Evolutionary conservation across 164 flowering plant species (phyloP), one percentile per base, ranked within the genome.

Genomic region (Stephania japonica): DNA sequence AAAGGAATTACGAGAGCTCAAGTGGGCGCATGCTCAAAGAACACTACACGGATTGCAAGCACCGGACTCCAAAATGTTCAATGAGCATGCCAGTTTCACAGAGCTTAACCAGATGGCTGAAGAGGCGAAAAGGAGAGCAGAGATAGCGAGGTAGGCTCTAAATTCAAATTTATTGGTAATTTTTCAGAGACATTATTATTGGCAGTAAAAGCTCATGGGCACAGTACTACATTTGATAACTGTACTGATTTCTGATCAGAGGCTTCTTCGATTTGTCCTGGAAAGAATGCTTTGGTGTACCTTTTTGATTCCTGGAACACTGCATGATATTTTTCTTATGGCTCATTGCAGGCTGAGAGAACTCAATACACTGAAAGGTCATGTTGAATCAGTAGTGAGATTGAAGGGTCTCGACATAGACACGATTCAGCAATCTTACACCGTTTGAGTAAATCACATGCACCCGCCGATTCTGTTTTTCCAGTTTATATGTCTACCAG

Each of bases 91-190:
- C 69, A 86, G 81, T 76, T 82, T 88, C 75, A 83, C 85, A 0
- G 99, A 95, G 59, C 90, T 94, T 76, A 91, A 89, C 77, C 90
- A 92, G 68, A 90, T 95, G 90, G 99, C 99, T 42, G 99, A 95
- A 79, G 98, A 95, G 80, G 98, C 99, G 38, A 90, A 88, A 81
- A 84, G 97, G 71, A 83, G 98, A 82, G 98, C 99, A 72, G 99
- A 95, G 80, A 93, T 95, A 75, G 93, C 99, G 6, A 89, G 98
- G 99, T 93, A 42, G 80, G 27, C 26, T 23, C 42, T 71, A 8
- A 25, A 32, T 7, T 50, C 56, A 23, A 43, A 7, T 53, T 14
- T 12, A 21, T 70, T 7, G 23, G 24, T 71, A 42, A 42, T 19
- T 9, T 59, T 49, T 50, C 4, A 47, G 16, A 49, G 18, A n/a